phyloP scores from a whole-genome alignment of 192 early-diverging fungal genomes.

The Ambispora gerdemannii region DNA sequence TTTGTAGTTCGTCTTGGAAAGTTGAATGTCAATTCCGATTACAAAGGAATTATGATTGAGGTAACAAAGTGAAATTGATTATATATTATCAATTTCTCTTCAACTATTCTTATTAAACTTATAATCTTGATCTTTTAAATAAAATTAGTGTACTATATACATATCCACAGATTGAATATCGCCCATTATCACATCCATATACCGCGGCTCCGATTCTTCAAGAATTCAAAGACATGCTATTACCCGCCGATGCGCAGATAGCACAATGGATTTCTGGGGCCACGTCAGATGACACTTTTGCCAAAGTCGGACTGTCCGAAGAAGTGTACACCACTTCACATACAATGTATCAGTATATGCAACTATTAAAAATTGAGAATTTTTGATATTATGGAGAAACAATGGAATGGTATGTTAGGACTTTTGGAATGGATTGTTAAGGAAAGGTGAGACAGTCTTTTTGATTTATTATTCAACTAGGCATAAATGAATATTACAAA shows the following conservation, averaged over 20 bases:
- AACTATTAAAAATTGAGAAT: slow-evolving; percentile 6
- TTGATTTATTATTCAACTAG: no score
- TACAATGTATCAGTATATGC: slow-evolving; percentile 20
- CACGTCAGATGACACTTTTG: neutral
- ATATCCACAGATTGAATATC: slow-evolving; percentile 14
- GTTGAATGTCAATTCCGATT: neutral
- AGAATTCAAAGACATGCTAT: slow-evolving; percentile 19
- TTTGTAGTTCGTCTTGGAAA: slow-evolving; percentile 14
- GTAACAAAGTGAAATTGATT: slow-evolving; percentile 3
- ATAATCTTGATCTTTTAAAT: slow-evolving; percentile 3
- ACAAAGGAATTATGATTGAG: slow-evolving; percentile 14
- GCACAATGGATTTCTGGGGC: neutral
- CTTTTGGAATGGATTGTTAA: no score
- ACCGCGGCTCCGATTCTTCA: slow-evolving; percentile 1
- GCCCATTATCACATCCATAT: neutral
- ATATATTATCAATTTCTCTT: neutral
- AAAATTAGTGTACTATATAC: neutral
- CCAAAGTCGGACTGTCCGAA: slow-evolving; percentile 24
- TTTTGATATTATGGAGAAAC: no score
- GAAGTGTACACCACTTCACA: slow-evolving; percentile 9
- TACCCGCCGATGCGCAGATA: neutral
- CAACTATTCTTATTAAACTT: neutral
- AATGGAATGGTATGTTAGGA: no score
- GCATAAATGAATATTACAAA: no score
- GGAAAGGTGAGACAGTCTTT: no score